These are phyloP conservation scores for Cutaneotrichosporon cyanovorans DNA, from an alignment of 1,284 basidiomycete species.

Conservation along the genomic window DNA sequence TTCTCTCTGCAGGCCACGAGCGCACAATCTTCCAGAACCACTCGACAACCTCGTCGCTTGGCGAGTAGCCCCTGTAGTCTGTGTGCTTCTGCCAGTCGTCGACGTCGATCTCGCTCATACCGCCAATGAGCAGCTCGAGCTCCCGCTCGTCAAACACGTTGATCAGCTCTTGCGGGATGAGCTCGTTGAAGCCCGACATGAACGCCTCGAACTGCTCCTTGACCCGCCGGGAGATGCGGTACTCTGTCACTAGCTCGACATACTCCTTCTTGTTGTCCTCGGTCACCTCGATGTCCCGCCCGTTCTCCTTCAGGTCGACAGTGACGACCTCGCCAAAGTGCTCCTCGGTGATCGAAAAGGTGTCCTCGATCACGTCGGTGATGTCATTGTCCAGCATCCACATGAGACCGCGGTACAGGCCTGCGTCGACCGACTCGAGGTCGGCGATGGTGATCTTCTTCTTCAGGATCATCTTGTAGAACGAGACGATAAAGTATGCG, in stretches of 20 bases:
- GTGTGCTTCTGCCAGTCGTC: slow-evolving; percentile 59
- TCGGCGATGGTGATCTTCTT: slow-evolving; percentile 81
- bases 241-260: slow-evolving; percentile 86
- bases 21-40: slow-evolving; percentile 99
- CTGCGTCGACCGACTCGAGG: slow-evolving; percentile 82
- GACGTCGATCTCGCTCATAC: slow-evolving; percentile 94
- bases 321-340: slow-evolving; percentile 95
- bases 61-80: slow-evolving; percentile 54
- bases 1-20: slow-evolving; percentile 92
- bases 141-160: slow-evolving; percentile 98
- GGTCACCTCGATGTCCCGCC: slow-evolving; percentile 76
- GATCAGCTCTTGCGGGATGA: slow-evolving; percentile 90
- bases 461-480: slow-evolving; percentile 97
- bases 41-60: slow-evolving; percentile 81
- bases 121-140: slow-evolving; percentile 90
- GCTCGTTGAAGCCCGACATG: slow-evolving; percentile 88
- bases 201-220: slow-evolving; percentile 94
- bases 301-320: slow-evolving; percentile 82
- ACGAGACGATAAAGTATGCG: slow-evolving; percentile 96
- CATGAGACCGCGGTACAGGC: slow-evolving; percentile 79
- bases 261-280: slow-evolving; percentile 99
- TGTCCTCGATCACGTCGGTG: slow-evolving; percentile 87
- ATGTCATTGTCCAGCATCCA: slow-evolving; percentile 99
- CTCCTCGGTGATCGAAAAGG: slow-evolving; percentile 90
- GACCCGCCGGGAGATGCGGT: slow-evolving; percentile 86